Evolutionary conservation across 805 yeast species (phyloP).

Genomic region (Maudiozyma serrabonitensis): DNA sequence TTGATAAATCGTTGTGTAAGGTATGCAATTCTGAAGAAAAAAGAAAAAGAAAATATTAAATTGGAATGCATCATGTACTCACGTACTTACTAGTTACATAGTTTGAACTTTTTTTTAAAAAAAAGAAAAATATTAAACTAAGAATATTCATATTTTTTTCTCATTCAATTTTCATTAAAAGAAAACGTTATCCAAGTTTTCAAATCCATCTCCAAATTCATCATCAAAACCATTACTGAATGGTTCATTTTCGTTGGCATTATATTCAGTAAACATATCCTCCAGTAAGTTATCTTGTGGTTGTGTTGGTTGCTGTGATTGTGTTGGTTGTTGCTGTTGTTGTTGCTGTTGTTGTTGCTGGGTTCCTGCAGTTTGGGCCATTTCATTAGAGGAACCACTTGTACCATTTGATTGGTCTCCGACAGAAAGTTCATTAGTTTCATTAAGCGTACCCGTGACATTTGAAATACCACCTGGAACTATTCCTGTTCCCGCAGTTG

Average conservation of each 20-base stretch:
- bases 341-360: slow-evolving; percentile 1
- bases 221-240: slow-evolving; percentile 28
- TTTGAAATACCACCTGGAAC: too few relatives aligned
- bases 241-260: slow-evolving; percentile 5
- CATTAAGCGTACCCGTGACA: too few relatives aligned
- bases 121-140: neutral
- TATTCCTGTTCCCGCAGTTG: too few relatives aligned
- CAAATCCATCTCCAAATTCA: slow-evolving; percentile 29
- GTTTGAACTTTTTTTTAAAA: neutral
- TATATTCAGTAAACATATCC: slow-evolving; percentile 23
- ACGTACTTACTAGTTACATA: neutral
- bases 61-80: too few relatives aligned
- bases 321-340: neutral
- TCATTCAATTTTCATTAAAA: slow-evolving; percentile 11
- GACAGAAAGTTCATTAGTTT: too few relatives aligned
- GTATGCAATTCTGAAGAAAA: too few relatives aligned
- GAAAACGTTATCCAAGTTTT: slow-evolving; percentile 30
- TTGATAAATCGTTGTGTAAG: neutral
- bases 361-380: neutral
- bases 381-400: neutral
- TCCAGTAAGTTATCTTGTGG: slow-evolving; percentile 11
- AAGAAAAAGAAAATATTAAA: neutral
- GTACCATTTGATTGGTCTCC: neutral
- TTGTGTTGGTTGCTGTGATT: slow-evolving; percentile 9
- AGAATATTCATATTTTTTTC: neutral